Conservation (phyloP, 768 basidiomycete genomes). For the Mycena pura region DNA sequence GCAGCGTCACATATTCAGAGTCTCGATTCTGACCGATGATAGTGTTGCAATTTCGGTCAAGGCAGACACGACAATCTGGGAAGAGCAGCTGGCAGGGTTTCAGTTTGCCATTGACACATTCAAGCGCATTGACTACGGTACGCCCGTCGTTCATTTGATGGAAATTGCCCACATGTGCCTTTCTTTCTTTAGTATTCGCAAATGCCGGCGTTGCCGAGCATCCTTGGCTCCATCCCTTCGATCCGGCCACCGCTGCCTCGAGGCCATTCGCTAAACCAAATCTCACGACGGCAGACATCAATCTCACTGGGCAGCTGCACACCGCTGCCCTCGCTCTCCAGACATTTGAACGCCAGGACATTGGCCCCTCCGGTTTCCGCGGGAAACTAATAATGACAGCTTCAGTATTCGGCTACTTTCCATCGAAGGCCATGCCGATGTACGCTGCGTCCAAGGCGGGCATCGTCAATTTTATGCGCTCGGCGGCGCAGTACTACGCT, state of each 20-base stretch:
- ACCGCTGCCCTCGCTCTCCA: conserved; percentile 30
- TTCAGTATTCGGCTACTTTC: conserved; percentile 27
- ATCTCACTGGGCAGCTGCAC: conserved; percentile 28
- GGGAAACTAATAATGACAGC: conserved; percentile 29
- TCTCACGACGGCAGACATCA: conserved; percentile 17
- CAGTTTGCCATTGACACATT: conserved; percentile 17
- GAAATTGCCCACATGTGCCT: no score
- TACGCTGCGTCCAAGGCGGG: conserved; percentile 30
- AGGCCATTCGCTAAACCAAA: conserved; percentile 26
- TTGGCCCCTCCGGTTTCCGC: conserved; percentile 23
- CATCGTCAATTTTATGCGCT: conserved; percentile 28
- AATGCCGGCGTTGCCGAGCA: conserved; percentile 29
- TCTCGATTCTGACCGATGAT: not conserved
- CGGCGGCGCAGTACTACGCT: conserved; percentile 24
- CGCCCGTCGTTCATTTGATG: no score
- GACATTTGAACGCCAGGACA: conserved; percentile 28
- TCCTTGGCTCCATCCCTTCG: conserved; percentile 29
- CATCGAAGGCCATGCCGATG: conserved; percentile 25
- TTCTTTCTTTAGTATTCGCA: conserved; percentile 25
- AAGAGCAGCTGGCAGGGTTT: conserved; percentile 27
- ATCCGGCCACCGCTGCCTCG: conserved; percentile 13
- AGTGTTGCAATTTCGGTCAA: conserved; percentile 27
- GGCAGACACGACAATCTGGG: conserved; percentile 26
- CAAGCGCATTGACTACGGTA: conserved; percentile 29
- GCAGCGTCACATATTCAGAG: no score